Conservation (phyloP, 163 green algal species). For the Chlamydomonas reinhardtii region DNA sequence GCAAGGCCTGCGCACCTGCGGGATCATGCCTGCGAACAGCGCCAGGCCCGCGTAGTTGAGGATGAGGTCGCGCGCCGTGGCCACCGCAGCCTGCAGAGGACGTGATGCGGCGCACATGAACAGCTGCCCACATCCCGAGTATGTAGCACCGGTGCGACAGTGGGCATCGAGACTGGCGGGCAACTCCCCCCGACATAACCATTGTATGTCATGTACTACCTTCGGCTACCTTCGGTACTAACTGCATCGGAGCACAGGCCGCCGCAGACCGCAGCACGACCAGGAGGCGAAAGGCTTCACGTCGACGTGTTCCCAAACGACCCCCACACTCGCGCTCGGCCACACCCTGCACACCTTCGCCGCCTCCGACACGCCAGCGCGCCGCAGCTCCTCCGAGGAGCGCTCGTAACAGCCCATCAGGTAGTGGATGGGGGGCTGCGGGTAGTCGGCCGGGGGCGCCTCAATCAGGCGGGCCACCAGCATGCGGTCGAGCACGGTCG, state of each 20-base stretch:
- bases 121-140: no score
- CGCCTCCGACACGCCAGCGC: background rate
- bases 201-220: no score
- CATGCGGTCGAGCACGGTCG: conserved; percentile 73
- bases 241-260: no score
- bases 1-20: conserved; percentile 71
- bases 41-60: conserved; percentile 81
- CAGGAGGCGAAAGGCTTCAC: no score
- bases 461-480: conserved; percentile 84
- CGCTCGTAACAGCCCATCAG: conserved; percentile 78
- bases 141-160: no score
- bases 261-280: no score
- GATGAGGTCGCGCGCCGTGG: conserved; percentile 72
- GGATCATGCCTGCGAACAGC: conserved; percentile 87
- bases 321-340: no score
- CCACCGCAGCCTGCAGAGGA: conserved; percentile 44
- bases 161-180: no score
- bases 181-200: no score
- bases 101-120: conserved; percentile 20
- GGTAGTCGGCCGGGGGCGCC: conserved; percentile 62
- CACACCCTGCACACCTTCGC: background rate
- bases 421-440: conserved; percentile 82
- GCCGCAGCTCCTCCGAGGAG: conserved; percentile 65
- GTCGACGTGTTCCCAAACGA: no score
- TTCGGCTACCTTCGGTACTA: no score